A percentile compares a stretch with the other conserved stretches of the same genome.
phyloP scores from a whole-genome alignment of 2,329 filamentous ascomycete species.

The Verticillium isaacii region DNA sequence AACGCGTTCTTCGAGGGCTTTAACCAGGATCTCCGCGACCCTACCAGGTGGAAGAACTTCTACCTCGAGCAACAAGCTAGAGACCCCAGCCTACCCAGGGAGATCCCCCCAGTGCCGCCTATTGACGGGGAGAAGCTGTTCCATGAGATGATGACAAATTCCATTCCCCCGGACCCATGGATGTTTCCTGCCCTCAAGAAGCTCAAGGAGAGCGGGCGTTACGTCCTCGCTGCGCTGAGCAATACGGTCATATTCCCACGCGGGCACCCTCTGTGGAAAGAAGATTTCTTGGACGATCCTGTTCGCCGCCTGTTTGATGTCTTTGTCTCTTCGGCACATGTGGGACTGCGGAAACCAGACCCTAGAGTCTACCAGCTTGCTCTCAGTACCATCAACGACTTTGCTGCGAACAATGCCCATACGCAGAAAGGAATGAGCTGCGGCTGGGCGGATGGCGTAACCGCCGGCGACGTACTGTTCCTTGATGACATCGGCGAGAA shows the following conservation, averaged over 20 bases:
- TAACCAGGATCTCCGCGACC: slow-evolving; percentile 64
- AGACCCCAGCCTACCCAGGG: slow-evolving; percentile 30
- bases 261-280: slow-evolving; percentile 61
- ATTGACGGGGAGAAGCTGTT: slow-evolving; percentile 79
- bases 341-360: slow-evolving; percentile 85
- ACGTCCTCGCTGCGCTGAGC: slow-evolving; percentile 75
- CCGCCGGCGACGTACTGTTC: slow-evolving; percentile 70
- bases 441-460: slow-evolving; percentile 48
- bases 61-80: slow-evolving; percentile 39
- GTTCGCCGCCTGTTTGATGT: slow-evolving; percentile 73
- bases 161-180: slow-evolving; percentile 70
- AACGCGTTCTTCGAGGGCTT: slow-evolving; percentile 72
- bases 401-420: slow-evolving; percentile 47
- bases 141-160: slow-evolving; percentile 82
- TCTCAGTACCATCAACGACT: slow-evolving; percentile 59
- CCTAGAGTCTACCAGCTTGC: slow-evolving; percentile 74
- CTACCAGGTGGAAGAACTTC: slow-evolving; percentile 65
- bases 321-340: slow-evolving; percentile 81
- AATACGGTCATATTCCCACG: slow-evolving; percentile 87
- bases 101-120: slow-evolving; percentile 59
- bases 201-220: slow-evolving; percentile 59
- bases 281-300: slow-evolving; percentile 48
- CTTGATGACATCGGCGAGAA: slow-evolving; percentile 95
- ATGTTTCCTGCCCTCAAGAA: slow-evolving; percentile 79
- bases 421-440: slow-evolving; percentile 29